A percentile compares a stretch with the other conserved stretches of the same genome.
Conservation (phyloP, 1,284 basidiomycete genomes). For the Cryptococcus hybrid region DNA sequence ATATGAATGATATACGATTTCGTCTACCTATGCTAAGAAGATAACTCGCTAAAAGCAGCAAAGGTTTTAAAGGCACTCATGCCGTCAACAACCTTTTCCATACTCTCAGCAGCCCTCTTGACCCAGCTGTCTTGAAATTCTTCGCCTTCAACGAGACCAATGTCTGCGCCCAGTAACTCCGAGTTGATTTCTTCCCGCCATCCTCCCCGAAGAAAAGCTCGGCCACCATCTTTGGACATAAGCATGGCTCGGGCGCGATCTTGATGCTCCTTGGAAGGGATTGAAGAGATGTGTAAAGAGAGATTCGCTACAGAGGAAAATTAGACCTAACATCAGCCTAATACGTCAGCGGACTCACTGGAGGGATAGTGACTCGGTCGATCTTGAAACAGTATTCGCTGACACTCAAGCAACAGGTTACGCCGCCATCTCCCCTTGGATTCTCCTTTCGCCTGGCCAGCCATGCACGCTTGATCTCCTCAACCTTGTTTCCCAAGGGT, state of each 20-base stretch:
- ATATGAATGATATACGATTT: not conserved
- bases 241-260: conserved; percentile 16
- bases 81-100: conserved; percentile 30
- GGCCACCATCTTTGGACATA: conserved; percentile 39
- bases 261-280: conserved; percentile 7
- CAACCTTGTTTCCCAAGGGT: conserved; percentile 3
- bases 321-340: not conserved
- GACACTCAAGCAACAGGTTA: conserved; percentile 66
- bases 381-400: conserved; percentile 71
- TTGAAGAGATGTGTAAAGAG: conserved; percentile 10
- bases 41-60: no score
- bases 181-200: conserved; percentile 44
- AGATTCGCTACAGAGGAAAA: conserved; percentile 7
- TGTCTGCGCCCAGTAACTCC: conserved; percentile 27
- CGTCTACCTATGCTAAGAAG: not conserved
- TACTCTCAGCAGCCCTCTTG: conserved; percentile 21
- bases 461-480: conserved; percentile 21
- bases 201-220: conserved; percentile 35
- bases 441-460: conserved; percentile 9
- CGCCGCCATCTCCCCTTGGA: conserved; percentile 47
- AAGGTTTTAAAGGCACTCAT: conserved; percentile 16
- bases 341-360: conserved; percentile 40
- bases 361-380: conserved; percentile 72
- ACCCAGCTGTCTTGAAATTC: conserved; percentile 30
- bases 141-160: conserved; percentile 19